Base-by-base conservation (phyloP, 2,329 filamentous ascomycete genomes). In the Pestalotiopsis sp. region DNA sequence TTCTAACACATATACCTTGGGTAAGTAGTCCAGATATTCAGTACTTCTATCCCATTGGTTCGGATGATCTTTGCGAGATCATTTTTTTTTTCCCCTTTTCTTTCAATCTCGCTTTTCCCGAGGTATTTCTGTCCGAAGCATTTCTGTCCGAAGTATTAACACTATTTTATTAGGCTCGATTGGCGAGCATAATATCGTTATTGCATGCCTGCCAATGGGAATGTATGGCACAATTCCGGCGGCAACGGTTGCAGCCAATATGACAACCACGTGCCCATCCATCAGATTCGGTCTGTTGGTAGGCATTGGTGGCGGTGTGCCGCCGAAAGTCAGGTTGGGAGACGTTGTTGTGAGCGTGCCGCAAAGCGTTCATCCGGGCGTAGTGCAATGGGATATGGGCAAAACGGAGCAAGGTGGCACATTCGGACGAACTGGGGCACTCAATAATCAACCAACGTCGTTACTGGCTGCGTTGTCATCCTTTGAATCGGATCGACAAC, bases 301-400 rank as follows among this genome's bases (percentile, higher is more conserved):
- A 0, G 61, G 61, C 0, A 64, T 64, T 13, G 61, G 61, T 4
- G 61, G 39, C 1, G 61, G 61, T 14, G 10, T 64, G 1, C 40
- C 61, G 0, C 35, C 30, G 1, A 17, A 11, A 0, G 58, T 75
- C 38, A 66, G 70, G 20, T 68, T 76, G 1, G 74, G 74, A 10
- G 74, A 76, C 67, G 68, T 76, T 1, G 74, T 76, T 1, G 72
- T 75, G n/a, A 68, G 73, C 38, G 67, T 65, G 2, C 70, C 73
- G 0, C 38, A 5, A 2, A 67, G 39, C 48, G 17, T 39, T n/a
- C 67, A 67, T 22, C 70, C 72, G 2, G 73, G 71, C 30, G 73
- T 75, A 0, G 66, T 75, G 2, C 70, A 75, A 38, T 75, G 71
- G 71, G 73, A 76, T 13, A 14, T 73, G 1, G 72, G 73, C 10